These are phyloP conservation scores for Allomyces javanicus DNA, from an alignment of 192 early-diverging fungal genomes.

Conservation along the genomic window DNA sequence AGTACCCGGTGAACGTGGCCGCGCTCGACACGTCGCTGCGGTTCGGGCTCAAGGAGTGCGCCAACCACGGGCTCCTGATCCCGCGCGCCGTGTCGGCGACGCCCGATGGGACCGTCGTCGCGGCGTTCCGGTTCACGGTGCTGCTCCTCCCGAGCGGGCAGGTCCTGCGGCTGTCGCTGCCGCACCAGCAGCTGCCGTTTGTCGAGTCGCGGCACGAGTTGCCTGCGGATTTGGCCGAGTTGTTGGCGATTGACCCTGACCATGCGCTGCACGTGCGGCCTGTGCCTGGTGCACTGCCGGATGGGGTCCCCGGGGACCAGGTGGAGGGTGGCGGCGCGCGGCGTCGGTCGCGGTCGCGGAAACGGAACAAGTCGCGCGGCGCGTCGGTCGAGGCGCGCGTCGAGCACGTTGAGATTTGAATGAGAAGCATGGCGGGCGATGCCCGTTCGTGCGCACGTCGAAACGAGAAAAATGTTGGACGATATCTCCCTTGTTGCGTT, in stretches of 20 bases:
- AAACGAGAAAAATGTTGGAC: too few species aligned
- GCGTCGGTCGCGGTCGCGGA: too few species aligned
- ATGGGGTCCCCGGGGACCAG: too few species aligned
- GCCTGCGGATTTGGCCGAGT: conserved; percentile 11
- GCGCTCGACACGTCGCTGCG: conserved; percentile 21
- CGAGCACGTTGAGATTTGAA: too few species aligned
- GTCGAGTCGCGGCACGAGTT: conserved; percentile 48
- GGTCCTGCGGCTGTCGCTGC: conserved; percentile 43
- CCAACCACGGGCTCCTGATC: conserved; percentile 39
- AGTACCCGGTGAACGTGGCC: conserved; percentile 49
- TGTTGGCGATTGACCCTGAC: background rate
- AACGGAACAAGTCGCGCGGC: too few species aligned
- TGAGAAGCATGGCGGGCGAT: too few species aligned
- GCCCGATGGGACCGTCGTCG: conserved; percentile 25
- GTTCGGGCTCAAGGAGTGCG: conserved; percentile 50
- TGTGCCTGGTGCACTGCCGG: background rate
- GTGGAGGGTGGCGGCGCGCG: too few species aligned
- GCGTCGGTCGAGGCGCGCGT: too few species aligned
- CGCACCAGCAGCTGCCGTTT: conserved; percentile 44
- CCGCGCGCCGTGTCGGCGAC: conserved; percentile 41
- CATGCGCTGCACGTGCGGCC: background rate
- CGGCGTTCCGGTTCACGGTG: conserved; percentile 58
- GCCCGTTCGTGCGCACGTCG: too few species aligned
- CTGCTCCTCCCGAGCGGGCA: conserved; percentile 34
- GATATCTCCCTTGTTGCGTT: too few species aligned